Base-by-base conservation (phyloP, 2,329 filamentous ascomycete genomes). In the Rutstroemia sydowiana region DNA sequence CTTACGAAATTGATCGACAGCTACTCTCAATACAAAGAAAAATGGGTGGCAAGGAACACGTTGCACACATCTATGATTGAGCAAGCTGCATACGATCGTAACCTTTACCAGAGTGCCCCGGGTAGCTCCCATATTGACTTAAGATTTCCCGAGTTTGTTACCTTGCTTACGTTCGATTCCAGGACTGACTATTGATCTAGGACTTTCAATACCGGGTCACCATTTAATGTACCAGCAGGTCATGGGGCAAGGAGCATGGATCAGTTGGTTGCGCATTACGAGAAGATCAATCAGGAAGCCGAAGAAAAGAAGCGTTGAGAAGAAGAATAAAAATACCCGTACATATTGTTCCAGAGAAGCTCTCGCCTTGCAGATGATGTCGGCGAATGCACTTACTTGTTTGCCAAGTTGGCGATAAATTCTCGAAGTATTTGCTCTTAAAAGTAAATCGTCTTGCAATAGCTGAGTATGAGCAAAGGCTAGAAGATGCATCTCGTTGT, bases 221-320 rank as follows among this genome's bases (percentile, higher is more conserved):
- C 81, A 14, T 82, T 73, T 68, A 87, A 87, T 63, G 76, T 85
- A 51, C 70, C 75, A 30, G 79, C 83, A 40, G 83, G 83, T 47
- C 77, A 78, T 56, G 70, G 70, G 42, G 68, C 74, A 51, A 76
- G 75, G 45, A 76, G 83, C 63, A 70, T 87, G 60, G 76, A 77
- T 63, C 66, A 74, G 48, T 71, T 85, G 51, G 78, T 82, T 54
- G 77, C 75, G 28, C 80, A 85, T 69, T 86, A 84, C 65, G 71
- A 81, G 66, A 75, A 75, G 62, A 64, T 78, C 62, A 75, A 79
- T 52, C 69, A 71, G 63, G 75, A 78, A 54, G 73, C 73, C 53
- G 78, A 85, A 55, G 76, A 75, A 65, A 72, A 72, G 63, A 81
- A 79, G 55, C 53, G 44, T 20, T 42, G 30, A 41, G 39, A 36